Evolutionary conservation across 176 grass and related monocot genomes (phyloP), one percentile per base, ranked within the genome.

Genomic region (Elymus sibiricus): DNA sequence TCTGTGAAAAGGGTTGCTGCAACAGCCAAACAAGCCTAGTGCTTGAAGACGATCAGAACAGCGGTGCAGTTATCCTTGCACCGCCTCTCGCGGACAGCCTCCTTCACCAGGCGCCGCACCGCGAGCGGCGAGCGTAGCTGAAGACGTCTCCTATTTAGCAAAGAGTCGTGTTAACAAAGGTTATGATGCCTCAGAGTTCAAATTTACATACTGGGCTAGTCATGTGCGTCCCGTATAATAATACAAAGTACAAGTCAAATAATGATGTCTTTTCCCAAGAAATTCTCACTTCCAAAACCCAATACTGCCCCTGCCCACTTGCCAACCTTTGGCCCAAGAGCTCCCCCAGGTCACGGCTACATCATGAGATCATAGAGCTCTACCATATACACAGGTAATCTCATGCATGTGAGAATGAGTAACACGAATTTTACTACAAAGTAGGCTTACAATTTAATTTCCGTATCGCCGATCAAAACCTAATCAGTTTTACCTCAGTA

Each of bases 61-160:
- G 96, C 93, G 6, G 96, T 94, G 86, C 96, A 95, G 67, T 98
- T 98, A 85, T 98, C 96, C 86, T 94, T 98, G 84, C 96, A 98
- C 34, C 90, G 88, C 81, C 96, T 88, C 76, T 98, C 96, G 11
- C 93, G 93, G 21, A 98, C 64, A 76, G 91, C 96, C 89, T 98
- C 96, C 72, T 87, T 93, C 60, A 94, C 93, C 2, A 98, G 90
- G 59, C 91, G 93, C 24, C 96, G 87, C 42, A 91, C 93, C 13
- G 91, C 93, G 2, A 86, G 60, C 2, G 90, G 91, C 93, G 2
- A 86, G 60, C 2, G 90, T 82, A 21, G 90, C 91, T 17, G 93
- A 98, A 70, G 90, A 83, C 5, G 90, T 95, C 56, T 94, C 93
- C 96, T 75, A 49, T 47, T 75, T 29, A 44, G 25, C 26, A 49